A percentile compares a stretch with the other conserved stretches of the same genome.
These are phyloP conservation scores for Quercus variabilis DNA, from an alignment of 306 rosid genomes.

Conservation along the genomic window DNA sequence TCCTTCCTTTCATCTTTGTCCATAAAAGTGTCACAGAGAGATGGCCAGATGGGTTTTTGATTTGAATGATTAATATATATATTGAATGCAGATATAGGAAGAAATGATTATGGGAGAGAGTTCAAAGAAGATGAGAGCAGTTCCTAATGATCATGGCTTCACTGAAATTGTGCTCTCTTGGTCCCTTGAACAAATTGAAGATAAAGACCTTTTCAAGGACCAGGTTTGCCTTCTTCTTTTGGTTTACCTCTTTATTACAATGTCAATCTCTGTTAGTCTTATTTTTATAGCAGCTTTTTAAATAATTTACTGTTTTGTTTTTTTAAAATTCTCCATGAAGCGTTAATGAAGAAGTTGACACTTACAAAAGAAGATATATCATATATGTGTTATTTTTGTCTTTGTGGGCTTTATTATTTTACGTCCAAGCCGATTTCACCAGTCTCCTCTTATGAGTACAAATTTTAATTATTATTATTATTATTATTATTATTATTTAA, in stretches of 20 bases:
- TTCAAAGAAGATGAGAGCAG: constrained; percentile 18
- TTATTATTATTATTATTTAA: too few species aligned
- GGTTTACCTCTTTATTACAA: background rate
- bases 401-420: background rate
- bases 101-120: constrained; percentile 24
- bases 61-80: background rate
- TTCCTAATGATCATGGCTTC: constrained; percentile 12
- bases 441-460: too few species aligned
- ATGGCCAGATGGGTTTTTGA: background rate
- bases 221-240: constrained; percentile 23
- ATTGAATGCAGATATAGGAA: background rate
- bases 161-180: constrained; percentile 45
- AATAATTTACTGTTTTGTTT: background rate
- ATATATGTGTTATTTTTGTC: background rate
- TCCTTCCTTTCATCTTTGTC: background rate
- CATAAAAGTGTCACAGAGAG: too few species aligned
- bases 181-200: constrained; percentile 51
- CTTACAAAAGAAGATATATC: background rate
- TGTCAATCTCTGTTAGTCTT: background rate
- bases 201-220: constrained; percentile 33
- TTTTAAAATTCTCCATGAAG: background rate
- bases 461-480: too few species aligned
- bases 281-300: background rate
- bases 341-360: background rate
- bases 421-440: background rate